Evolutionary conservation across 371 early-diverging fungal genomes (phyloP).

Genomic region (Coemansia sp.): DNA sequence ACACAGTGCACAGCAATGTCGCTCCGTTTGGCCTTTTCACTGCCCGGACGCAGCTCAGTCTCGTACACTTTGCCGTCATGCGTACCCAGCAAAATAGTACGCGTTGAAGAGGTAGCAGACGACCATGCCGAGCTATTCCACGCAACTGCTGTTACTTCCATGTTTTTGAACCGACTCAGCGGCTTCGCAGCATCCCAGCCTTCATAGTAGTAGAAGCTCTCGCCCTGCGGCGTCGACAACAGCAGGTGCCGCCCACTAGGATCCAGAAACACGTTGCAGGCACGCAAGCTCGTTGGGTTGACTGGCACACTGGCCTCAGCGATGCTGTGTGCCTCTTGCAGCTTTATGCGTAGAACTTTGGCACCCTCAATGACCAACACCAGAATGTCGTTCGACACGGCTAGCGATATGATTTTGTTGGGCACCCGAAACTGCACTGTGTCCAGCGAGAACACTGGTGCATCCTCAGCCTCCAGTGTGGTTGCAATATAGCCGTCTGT

Average conservation of each 20-base stretch:
- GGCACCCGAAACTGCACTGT: constrained; percentile 80
- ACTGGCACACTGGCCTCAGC: constrained; percentile 76
- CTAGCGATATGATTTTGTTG: constrained; percentile 62
- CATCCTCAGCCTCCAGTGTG: constrained; percentile 46
- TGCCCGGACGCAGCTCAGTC: constrained; percentile 77
- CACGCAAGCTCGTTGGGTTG: constrained; percentile 61
- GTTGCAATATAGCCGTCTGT: constrained; percentile 46
- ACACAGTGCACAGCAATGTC: constrained; percentile 76
- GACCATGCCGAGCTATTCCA: constrained; percentile 68
- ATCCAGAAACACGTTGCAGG: constrained; percentile 75
- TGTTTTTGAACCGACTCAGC: constrained; percentile 59
- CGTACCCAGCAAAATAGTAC: constrained; percentile 80
- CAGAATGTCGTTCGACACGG: constrained; percentile 78
- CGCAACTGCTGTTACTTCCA: constrained; percentile 78
- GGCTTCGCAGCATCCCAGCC: constrained; percentile 72
- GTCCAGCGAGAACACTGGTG: constrained; percentile 71
- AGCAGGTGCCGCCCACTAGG: constrained; percentile 85
- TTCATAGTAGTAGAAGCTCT: constrained; percentile 80
- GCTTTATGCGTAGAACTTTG: constrained; percentile 72
- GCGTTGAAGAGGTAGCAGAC: constrained; percentile 57
- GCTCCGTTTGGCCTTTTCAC: constrained; percentile 66
- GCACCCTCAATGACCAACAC: constrained; percentile 66
- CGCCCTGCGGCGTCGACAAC: constrained; percentile 79
- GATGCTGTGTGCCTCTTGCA: constrained; percentile 67
- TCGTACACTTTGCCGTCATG: constrained; percentile 81